phyloP scores from a whole-genome alignment of 169 alveolate species.

The Cryptosporidium muris region DNA sequence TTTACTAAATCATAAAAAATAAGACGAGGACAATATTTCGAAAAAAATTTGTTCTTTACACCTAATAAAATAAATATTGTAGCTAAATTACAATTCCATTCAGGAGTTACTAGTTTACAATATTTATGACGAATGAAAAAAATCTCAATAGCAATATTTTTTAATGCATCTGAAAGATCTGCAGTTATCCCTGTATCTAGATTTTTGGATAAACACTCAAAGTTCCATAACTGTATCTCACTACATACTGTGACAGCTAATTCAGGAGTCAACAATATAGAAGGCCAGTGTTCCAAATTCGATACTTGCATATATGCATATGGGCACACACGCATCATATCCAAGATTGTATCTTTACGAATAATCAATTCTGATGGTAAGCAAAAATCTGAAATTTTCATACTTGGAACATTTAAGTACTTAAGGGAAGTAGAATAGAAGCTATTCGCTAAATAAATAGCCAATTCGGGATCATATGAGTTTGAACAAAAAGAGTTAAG shows the following conservation, averaged over 20 bases:
- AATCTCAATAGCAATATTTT: slow-evolving; percentile 33
- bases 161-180: slow-evolving; percentile 20
- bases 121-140: slow-evolving; percentile 49
- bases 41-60: slow-evolving; percentile 23
- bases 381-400: slow-evolving; percentile 54
- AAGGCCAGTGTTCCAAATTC: slow-evolving; percentile 66
- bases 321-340: slow-evolving; percentile 32
- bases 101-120: slow-evolving; percentile 25
- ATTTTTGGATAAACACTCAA: slow-evolving; percentile 10
- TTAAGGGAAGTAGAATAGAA: slow-evolving; percentile 60
- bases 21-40: slow-evolving; percentile 6
- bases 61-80: slow-evolving; percentile 33
- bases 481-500: neutral
- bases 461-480: neutral
- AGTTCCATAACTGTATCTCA: slow-evolving; percentile 15
- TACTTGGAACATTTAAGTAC: slow-evolving; percentile 23
- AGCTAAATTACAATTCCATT: slow-evolving; percentile 48
- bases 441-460: slow-evolving; percentile 10
- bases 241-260: slow-evolving; percentile 20
- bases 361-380: slow-evolving; percentile 38
- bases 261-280: slow-evolving; percentile 53
- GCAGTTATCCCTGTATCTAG: slow-evolving; percentile 27
- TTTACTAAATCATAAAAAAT: slow-evolving; percentile 50
- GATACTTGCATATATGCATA: slow-evolving; percentile 38
- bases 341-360: slow-evolving; percentile 31